These are phyloP conservation scores for Venustampulla echinocandica DNA, from an alignment of 495 filamentous ascomycete species.

Conservation along the genomic window DNA sequence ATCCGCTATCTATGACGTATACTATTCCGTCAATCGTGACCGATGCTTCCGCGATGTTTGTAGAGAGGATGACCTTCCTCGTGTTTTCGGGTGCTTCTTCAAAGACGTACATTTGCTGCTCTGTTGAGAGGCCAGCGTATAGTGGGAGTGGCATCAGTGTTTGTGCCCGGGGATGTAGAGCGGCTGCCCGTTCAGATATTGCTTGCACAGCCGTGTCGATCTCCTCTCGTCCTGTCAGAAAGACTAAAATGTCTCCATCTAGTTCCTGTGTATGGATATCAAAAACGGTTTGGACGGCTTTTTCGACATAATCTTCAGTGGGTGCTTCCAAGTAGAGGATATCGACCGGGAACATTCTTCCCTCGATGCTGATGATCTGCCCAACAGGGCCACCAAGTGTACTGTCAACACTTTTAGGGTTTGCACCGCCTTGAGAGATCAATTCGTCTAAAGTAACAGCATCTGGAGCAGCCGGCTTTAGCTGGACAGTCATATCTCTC, in stretches of 20 bases:
- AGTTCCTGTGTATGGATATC: slow-evolving; percentile 84
- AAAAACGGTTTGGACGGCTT: slow-evolving; percentile 79
- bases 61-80: slow-evolving; percentile 87
- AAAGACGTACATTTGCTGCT: slow-evolving; percentile 90
- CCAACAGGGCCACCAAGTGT: slow-evolving; percentile 37
- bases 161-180: slow-evolving; percentile 62
- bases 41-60: slow-evolving; percentile 93
- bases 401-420: slow-evolving; percentile 9
- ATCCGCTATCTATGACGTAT: slow-evolving; percentile 88
- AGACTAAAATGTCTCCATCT: slow-evolving; percentile 87
- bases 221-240: slow-evolving; percentile 89
- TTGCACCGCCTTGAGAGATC: slow-evolving; percentile 22
- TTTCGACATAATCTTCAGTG: slow-evolving; percentile 80
- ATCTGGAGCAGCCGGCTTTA: slow-evolving; percentile 14
- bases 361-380: slow-evolving; percentile 81
- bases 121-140: slow-evolving; percentile 80
- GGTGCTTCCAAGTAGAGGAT: slow-evolving; percentile 75
- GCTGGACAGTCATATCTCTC: slow-evolving; percentile 29
- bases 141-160: slow-evolving; percentile 72
- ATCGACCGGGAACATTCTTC: slow-evolving; percentile 87
- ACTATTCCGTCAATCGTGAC: slow-evolving; percentile 91
- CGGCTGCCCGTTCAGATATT: slow-evolving; percentile 67
- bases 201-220: slow-evolving; percentile 75
- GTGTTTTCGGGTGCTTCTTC: slow-evolving; percentile 76
- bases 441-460: slow-evolving; percentile 21